A percentile compares a stretch with the other conserved stretches of the same genome.
Conservation (phyloP, 345 rosid genomes). For the Eucalyptus microcorys region DNA sequence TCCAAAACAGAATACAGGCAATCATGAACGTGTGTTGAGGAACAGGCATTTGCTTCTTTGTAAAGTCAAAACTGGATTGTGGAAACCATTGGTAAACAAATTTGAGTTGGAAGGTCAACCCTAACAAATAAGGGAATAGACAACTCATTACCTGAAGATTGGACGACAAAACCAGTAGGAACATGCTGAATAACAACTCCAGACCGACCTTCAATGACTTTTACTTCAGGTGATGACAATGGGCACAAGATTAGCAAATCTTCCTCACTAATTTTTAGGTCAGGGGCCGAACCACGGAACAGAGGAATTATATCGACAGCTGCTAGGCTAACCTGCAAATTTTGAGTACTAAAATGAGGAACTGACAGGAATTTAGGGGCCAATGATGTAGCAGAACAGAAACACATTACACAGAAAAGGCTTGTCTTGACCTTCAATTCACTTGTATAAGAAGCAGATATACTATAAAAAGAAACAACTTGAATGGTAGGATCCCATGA, state of each 20-base stretch:
- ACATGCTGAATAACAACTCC: conserved; percentile 39
- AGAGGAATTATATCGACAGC: conserved; percentile 57
- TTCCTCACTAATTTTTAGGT: conserved; percentile 39
- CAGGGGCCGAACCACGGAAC: conserved; percentile 42
- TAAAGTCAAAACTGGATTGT: background rate
- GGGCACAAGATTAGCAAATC: conserved; percentile 33
- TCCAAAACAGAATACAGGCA: conserved; percentile 41
- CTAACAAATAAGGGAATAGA: background rate
- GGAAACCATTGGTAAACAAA: background rate
- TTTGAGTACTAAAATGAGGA: background rate
- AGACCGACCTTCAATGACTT: conserved; percentile 1
- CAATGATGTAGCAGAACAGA: background rate
- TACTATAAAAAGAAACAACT: background rate
- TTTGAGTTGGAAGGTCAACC: background rate
- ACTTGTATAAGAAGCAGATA: background rate
- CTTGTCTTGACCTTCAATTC: background rate
- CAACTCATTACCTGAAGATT: conserved; percentile 47
- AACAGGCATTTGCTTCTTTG: background rate
- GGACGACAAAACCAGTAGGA: conserved; percentile 55
- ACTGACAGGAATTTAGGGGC: background rate
- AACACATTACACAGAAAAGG: background rate
- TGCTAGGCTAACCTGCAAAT: conserved; percentile 34
- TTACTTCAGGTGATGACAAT: background rate
- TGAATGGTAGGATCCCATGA: background rate
- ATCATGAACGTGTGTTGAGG: background rate